Conservation (phyloP, 768 basidiomycete species). For the Termitomyces bulborhizus region DNA sequence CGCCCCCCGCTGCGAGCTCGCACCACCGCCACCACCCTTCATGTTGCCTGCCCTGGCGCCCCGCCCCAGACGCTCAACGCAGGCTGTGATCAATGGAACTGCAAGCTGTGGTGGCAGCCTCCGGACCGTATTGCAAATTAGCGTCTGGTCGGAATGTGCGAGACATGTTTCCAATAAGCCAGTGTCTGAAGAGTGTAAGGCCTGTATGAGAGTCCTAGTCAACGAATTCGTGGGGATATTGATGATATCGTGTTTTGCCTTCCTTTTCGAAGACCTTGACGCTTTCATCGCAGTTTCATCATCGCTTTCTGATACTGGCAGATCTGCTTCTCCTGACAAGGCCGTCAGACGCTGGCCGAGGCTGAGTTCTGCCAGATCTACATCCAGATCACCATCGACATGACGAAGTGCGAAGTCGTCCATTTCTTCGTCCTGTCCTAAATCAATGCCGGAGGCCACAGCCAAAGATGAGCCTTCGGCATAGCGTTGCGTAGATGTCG, state of each 20-base stretch:
- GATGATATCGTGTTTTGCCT: constrained; percentile 24
- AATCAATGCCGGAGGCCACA: constrained; percentile 59
- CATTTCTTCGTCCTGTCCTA: constrained; percentile 52
- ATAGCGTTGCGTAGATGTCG: constrained; percentile 57
- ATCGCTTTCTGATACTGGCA: constrained; percentile 44
- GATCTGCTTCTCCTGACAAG: constrained; percentile 46
- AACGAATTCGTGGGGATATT: constrained; percentile 77
- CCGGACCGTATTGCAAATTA: constrained; percentile 85
- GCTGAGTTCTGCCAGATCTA: constrained; percentile 84
- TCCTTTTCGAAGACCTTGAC: constrained; percentile 27
- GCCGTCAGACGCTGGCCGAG: constrained; percentile 87
- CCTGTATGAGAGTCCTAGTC: constrained; percentile 92
- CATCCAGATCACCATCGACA: constrained; percentile 68
- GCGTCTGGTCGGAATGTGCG: constrained; percentile 68
- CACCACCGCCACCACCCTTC: constrained; percentile 75
- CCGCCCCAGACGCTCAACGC: constrained; percentile 82
- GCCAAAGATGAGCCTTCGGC: constrained; percentile 54
- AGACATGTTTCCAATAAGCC: constrained; percentile 84
- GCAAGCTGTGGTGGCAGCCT: constrained; percentile 84
- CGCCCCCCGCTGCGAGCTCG: constrained; percentile 70
- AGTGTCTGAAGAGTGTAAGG: constrained; percentile 90
- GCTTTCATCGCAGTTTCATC: constrained; percentile 26
- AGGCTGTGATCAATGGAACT: constrained; percentile 78
- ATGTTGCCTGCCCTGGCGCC: constrained; percentile 64
- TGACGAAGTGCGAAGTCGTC: constrained; percentile 45